These are phyloP conservation scores for Alternaria gaisen DNA, from an alignment of 2,329 filamentous ascomycete species.

Conservation along the genomic window DNA sequence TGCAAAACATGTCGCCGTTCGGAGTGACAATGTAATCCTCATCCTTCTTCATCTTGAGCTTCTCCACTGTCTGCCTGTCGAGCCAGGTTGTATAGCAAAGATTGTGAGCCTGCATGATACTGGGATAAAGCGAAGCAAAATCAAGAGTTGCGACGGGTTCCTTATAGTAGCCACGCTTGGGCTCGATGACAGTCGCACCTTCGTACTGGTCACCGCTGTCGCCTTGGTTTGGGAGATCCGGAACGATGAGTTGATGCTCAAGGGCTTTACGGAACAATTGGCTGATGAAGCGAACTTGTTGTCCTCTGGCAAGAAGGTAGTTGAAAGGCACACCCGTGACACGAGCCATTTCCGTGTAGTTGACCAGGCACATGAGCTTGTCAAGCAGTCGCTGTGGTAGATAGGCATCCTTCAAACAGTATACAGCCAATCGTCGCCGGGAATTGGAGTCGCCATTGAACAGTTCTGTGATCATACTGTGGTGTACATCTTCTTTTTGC, in stretches of 20 bases:
- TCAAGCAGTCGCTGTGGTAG: constrained; percentile 94
- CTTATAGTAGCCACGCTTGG: constrained; percentile 90
- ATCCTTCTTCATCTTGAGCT: constrained; percentile 79
- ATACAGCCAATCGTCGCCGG: constrained; percentile 86
- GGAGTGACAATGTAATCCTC: constrained; percentile 97
- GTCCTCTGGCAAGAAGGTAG: constrained; percentile 86
- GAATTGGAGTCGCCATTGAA: constrained; percentile 97
- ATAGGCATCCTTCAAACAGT: constrained; percentile 97
- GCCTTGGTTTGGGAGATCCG: constrained; percentile 76
- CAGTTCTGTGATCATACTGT: constrained; percentile 98
- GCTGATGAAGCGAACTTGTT: constrained; percentile 97
- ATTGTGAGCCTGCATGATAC: constrained; percentile 98
- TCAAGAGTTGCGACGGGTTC: constrained; percentile 96
- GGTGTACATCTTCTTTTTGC: constrained; percentile 98
- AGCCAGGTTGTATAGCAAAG: constrained; percentile 96
- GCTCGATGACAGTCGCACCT: constrained; percentile 97
- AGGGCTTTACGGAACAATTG: constrained; percentile 95
- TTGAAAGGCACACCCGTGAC: constrained; percentile 99
- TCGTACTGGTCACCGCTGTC: constrained; percentile 87
- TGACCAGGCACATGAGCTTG: constrained; percentile 97
- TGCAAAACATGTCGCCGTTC: constrained; percentile 93
- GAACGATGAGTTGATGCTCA: constrained; percentile 92
- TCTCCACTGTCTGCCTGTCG: constrained; percentile 79
- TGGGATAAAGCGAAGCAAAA: constrained; percentile 98
- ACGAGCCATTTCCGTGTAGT: constrained; percentile 99